These are phyloP conservation scores for Ceratobasidium sp. DNA, from an alignment of 1,284 basidiomycete genomes.

Conservation along the genomic window DNA sequence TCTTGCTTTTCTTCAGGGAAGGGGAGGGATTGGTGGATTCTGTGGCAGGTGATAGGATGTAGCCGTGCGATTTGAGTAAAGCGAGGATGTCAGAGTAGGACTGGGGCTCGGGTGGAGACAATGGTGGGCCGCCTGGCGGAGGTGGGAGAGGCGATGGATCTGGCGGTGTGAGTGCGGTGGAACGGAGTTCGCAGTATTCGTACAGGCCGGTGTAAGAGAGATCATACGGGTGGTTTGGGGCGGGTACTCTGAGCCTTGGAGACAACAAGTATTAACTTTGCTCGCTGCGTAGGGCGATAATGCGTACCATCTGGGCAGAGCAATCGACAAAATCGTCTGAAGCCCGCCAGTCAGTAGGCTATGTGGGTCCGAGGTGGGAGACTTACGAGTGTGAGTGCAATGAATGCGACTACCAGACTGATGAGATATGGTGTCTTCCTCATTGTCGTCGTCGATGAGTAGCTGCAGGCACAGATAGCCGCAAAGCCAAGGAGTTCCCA, in stretches of 20 bases:
- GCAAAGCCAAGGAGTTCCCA: background rate
- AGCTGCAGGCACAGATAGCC: background rate
- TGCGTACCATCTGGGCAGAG: conserved; percentile 17
- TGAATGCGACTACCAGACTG: conserved; percentile 65
- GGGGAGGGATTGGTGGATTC: conserved; percentile 13
- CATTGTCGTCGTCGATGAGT: conserved; percentile 57
- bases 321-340: conserved; percentile 25
- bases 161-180: conserved; percentile 9
- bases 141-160: conserved; percentile 21
- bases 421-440: conserved; percentile 72
- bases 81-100: conserved; percentile 21
- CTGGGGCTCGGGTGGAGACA: conserved; percentile 15
- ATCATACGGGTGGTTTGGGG: background rate
- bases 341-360: background rate
- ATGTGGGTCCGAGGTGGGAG: conserved; percentile 43
- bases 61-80: background rate
- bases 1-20: background rate
- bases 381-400: conserved; percentile 67
- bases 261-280: background rate
- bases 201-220: conserved; percentile 26
- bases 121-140: background rate
- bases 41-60: conserved; percentile 9
- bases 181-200: conserved; percentile 14
- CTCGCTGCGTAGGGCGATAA: background rate
- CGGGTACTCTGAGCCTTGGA: conserved; percentile 11